Percentiles rank a stretch among this genome's conserved stretches.
phyloP scores from a whole-genome alignment of 768 basidiomycete species.

The Pisolithus orientalis region DNA sequence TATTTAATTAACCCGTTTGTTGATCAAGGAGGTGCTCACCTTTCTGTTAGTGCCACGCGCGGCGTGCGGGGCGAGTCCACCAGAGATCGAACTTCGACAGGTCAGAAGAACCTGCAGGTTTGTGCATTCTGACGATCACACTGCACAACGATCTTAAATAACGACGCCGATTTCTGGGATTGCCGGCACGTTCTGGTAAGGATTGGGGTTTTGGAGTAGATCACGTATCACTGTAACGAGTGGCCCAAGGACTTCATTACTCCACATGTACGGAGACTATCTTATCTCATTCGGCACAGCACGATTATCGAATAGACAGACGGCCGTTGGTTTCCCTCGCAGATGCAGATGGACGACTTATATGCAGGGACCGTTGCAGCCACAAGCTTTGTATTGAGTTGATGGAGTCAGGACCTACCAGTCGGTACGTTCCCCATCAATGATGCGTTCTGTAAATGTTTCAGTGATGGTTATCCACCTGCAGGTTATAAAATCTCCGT shows the following conservation, averaged over 20 bases:
- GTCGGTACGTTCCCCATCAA: slow-evolving; percentile 22
- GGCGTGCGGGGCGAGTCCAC: too few species aligned
- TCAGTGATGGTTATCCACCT: not conserved
- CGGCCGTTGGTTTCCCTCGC: slow-evolving; percentile 85
- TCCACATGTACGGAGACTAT: not conserved
- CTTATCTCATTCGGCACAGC: slow-evolving; percentile 31
- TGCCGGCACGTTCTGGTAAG: slow-evolving; percentile 82
- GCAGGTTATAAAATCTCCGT: slow-evolving; percentile 79
- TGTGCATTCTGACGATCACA: slow-evolving; percentile 49
- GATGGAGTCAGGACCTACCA: slow-evolving; percentile 88
- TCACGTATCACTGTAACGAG: slow-evolving; percentile 67
- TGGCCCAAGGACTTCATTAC: too few species aligned
- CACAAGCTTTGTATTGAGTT: slow-evolving; percentile 20
- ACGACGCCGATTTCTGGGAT: slow-evolving; percentile 68
- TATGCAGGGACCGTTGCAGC: slow-evolving; percentile 83
- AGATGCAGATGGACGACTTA: slow-evolving; percentile 89
- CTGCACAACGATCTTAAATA: slow-evolving; percentile 89
- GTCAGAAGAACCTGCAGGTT: too few species aligned
- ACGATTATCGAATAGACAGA: slow-evolving; percentile 82
- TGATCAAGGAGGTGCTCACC: too few species aligned
- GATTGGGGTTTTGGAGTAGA: slow-evolving; percentile 98
- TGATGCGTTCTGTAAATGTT: not conserved
- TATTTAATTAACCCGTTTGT: too few species aligned
- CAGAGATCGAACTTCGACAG: too few species aligned
- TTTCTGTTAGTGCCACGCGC: too few species aligned